Base-by-base conservation (phyloP, 768 basidiomycete species). In the Stropharia rugosoannulata region DNA sequence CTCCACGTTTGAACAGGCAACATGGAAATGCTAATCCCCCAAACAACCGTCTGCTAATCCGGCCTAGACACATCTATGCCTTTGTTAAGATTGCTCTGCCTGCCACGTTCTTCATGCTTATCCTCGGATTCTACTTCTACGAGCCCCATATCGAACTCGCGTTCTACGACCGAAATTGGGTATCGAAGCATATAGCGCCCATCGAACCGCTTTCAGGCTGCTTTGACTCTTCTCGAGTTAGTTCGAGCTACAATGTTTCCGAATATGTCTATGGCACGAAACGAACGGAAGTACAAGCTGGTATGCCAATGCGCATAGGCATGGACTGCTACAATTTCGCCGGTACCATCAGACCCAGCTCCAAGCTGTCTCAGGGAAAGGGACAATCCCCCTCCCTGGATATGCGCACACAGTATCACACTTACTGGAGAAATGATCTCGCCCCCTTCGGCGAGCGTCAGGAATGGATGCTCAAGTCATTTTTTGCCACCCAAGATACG, bases 301-400 rank as follows among this genome's bases (percentile, higher is more conserved):
- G 95, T 15, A 76, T 93, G 60, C 76, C 84, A 2, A 77, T 98
- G 77, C 80, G 82, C 50, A 77, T 90, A 59, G 90, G 90, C 37
- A 76, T 92, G 76, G 90, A 94, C 67, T 98, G 96, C 72, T 98
- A 95, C 67, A 86, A 93, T 67, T 95, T 95, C 70, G 90, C 95
- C 3, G 87, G 87, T 12, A 94, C 93, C 13, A 82, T 98, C 19
- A 83, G 81, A 49, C 53, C 67, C 10, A 55, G 57, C 40, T 52
- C 49, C 5, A 57, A 54, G n/a, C 57, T 56, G 58, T 47, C 45
- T 13, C 36, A 12, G 41, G 36, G 22, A 37, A 15, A 57, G 18
- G 36, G 22, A 37, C 18, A 57, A 18, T 47, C 51, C 27, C 32
- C 74, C 1, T 65, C 71, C 15, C 66, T 74, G 15, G 78, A 80